These are phyloP conservation scores for Chaetomium cochliodes DNA, from an alignment of 495 filamentous ascomycete species.

Conservation along the genomic window DNA sequence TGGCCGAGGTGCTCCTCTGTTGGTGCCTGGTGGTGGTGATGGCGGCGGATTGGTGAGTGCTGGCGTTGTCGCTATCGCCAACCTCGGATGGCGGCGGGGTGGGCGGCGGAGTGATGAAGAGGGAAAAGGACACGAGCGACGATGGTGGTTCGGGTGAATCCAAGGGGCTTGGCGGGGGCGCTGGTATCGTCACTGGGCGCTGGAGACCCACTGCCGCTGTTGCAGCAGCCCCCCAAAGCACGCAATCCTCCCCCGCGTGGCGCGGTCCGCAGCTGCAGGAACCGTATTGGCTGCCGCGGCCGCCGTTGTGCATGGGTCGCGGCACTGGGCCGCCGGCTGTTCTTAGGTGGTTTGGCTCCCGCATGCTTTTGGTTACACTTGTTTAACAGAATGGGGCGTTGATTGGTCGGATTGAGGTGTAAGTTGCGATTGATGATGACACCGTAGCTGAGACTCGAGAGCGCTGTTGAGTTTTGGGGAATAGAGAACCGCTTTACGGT, in stretches of 20 bases:
- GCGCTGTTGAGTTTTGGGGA: no score
- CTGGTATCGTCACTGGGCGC: background rate
- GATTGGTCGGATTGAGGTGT: background rate
- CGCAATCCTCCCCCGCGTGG: constrained; percentile 6
- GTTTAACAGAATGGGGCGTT: background rate
- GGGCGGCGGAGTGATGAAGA: background rate
- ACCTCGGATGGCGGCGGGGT: background rate
- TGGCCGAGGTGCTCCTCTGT: no score
- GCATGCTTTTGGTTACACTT: background rate
- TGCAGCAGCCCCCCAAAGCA: background rate
- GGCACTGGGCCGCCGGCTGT: background rate
- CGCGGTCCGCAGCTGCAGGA: background rate
- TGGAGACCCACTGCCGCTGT: background rate
- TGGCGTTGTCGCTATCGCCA: background rate
- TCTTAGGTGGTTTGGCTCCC: background rate
- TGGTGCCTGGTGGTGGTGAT: no score
- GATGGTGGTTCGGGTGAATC: background rate
- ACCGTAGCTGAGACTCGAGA: background rate
- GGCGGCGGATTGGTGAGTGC: no score
- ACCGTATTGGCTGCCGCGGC: constrained; percentile 1
- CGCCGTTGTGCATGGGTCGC: background rate
- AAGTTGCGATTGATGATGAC: background rate
- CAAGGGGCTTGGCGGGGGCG: background rate
- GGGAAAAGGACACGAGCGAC: background rate
- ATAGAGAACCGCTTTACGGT: no score